Percentiles rank a stretch among this genome's conserved stretches.
phyloP scores from a whole-genome alignment of 441 rosid genomes.

The Mallotus japonicus region DNA sequence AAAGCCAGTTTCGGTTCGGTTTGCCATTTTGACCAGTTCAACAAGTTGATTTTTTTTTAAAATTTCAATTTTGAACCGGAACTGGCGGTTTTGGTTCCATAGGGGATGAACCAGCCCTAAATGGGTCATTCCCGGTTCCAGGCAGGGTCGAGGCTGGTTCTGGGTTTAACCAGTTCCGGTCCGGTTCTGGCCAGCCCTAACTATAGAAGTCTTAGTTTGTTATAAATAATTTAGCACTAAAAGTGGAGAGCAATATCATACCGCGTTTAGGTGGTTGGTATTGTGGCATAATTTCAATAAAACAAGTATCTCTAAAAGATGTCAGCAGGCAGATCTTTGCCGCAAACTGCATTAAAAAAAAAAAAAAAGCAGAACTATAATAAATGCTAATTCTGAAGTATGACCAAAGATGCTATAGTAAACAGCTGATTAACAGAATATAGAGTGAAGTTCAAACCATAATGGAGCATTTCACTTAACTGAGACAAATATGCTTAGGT shows the following conservation, averaged over 20 bases:
- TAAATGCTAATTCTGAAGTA: background rate
- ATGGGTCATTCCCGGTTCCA: too few species aligned
- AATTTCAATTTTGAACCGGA: too few species aligned
- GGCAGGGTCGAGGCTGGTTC: too few species aligned
- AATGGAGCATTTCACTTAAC: conserved; percentile 13
- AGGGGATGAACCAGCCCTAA: too few species aligned
- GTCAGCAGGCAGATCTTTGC: conserved; percentile 94
- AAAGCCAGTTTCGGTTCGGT: too few species aligned
- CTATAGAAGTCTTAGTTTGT: background rate
- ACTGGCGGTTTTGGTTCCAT: too few species aligned
- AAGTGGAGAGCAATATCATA: conserved; percentile 25
- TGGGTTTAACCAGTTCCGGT: too few species aligned
- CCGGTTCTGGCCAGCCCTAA: too few species aligned
- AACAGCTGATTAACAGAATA: background rate
- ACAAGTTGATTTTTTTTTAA: too few species aligned
- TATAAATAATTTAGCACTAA: background rate
- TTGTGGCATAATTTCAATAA: conserved; percentile 77
- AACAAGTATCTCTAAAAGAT: conserved; percentile 90
- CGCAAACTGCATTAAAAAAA: conserved; percentile 56
- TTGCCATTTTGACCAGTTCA: too few species aligned
- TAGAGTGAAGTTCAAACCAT: conserved; percentile 12
- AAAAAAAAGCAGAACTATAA: conserved; percentile 16
- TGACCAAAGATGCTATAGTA: background rate
- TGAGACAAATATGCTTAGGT: background rate
- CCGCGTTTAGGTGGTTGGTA: conserved; percentile 66